A percentile compares a stretch with the other conserved stretches of the same genome.
Conservation (phyloP, 2,329 filamentous ascomycete genomes). For the Metarhizium robertsii region DNA sequence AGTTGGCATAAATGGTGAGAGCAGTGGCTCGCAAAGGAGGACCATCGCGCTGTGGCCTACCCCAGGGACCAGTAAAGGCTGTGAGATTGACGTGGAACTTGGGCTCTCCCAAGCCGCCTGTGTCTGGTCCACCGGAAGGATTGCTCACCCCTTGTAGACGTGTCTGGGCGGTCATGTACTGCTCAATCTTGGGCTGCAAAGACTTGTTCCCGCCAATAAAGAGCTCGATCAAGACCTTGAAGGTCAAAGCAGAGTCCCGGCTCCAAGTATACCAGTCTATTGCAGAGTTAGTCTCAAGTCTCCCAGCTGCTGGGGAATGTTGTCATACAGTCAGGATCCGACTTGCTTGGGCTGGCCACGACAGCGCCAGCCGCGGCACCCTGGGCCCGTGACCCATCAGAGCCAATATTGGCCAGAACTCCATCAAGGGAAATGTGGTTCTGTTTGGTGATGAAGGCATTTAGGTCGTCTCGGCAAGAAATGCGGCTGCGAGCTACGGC, state of each 20-base stretch:
- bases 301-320: too few species aligned
- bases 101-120: slow-evolving; percentile 54
- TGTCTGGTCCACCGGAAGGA: slow-evolving; percentile 49
- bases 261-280: slow-evolving; percentile 71
- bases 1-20: slow-evolving; percentile 62
- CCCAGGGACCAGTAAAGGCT: slow-evolving; percentile 60
- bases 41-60: slow-evolving; percentile 67
- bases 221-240: slow-evolving; percentile 58
- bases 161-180: slow-evolving; percentile 59
- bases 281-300: not conserved
- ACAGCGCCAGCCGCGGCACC: slow-evolving; percentile 41
- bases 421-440: slow-evolving; percentile 11
- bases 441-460: slow-evolving; percentile 12
- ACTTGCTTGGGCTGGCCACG: slow-evolving; percentile 43
- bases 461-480: slow-evolving; percentile 15
- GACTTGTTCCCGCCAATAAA: slow-evolving; percentile 48
- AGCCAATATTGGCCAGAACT: slow-evolving; percentile 39
- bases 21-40: slow-evolving; percentile 68
- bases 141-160: slow-evolving; percentile 56
- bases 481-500: not conserved
- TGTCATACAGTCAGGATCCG: slow-evolving; percentile 41
- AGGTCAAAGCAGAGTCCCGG: slow-evolving; percentile 60
- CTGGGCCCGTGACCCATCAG: slow-evolving; percentile 35
- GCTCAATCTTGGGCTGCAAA: slow-evolving; percentile 50
- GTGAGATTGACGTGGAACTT: slow-evolving; percentile 59